phyloP scores from a whole-genome alignment of 257 asterid species.

The Salvia miltiorrhiza region DNA sequence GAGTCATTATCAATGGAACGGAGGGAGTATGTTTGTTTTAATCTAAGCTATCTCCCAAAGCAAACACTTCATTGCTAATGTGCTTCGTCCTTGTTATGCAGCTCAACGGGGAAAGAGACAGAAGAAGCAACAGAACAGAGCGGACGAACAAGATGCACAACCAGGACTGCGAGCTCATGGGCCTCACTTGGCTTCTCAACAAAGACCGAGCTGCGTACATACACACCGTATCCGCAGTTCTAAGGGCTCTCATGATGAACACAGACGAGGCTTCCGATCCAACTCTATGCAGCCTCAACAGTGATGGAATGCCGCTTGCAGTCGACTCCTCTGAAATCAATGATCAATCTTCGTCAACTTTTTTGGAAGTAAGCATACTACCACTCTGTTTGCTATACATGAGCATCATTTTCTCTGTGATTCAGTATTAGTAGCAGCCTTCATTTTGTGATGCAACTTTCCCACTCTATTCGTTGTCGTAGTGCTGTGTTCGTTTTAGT shows the following conservation, averaged over 20 bases:
- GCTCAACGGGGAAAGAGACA: slow-evolving; percentile 50
- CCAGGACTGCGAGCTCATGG: slow-evolving; percentile 84
- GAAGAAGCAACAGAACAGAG: slow-evolving; percentile 38
- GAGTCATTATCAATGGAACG: too few species aligned
- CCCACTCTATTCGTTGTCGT: slow-evolving; percentile 14
- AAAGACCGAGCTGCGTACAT: slow-evolving; percentile 68
- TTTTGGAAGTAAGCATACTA: slow-evolving; percentile 21
- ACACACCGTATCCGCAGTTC: slow-evolving; percentile 76
- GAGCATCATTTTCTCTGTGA: slow-evolving; percentile 18
- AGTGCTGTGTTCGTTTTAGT: slow-evolving; percentile 12
- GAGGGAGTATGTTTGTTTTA: too few species aligned
- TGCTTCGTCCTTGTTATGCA: slow-evolving; percentile 25
- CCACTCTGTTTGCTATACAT: slow-evolving; percentile 34
- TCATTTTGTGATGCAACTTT: slow-evolving; percentile 16
- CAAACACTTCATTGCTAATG: background rate
- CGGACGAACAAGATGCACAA: slow-evolving; percentile 61
- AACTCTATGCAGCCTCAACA: slow-evolving; percentile 58
- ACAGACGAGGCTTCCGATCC: slow-evolving; percentile 44
- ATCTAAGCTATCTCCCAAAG: too few species aligned
- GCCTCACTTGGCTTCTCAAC: slow-evolving; percentile 87
- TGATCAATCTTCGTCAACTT: slow-evolving; percentile 47
- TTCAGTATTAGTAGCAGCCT: slow-evolving; percentile 25
- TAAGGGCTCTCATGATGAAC: slow-evolving; percentile 76
- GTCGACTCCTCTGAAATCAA: slow-evolving; percentile 82
- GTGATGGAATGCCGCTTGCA: slow-evolving; percentile 89